A percentile compares a stretch with the other conserved stretches of the same genome.
These are phyloP conservation scores for Pilatotrama ljubarskyi DNA, from an alignment of 768 basidiomycete genomes.

Conservation along the genomic window DNA sequence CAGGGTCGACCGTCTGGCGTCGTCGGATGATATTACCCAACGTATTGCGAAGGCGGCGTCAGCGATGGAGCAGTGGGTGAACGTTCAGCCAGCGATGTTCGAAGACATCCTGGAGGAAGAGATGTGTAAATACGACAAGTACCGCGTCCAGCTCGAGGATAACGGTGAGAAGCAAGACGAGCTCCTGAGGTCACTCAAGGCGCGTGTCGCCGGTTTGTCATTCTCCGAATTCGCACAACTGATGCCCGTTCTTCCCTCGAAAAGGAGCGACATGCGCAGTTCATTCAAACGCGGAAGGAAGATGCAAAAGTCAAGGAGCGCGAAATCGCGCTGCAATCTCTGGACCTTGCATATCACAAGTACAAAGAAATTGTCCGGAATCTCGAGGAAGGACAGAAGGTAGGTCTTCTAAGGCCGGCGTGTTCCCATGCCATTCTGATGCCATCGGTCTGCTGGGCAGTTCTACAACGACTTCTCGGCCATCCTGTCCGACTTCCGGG, in stretches of 20 bases:
- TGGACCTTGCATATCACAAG: constrained; percentile 85
- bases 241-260: neutral
- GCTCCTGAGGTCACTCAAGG: constrained; percentile 69
- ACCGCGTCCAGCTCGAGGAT: constrained; percentile 53
- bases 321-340: constrained; percentile 76
- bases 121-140: constrained; percentile 78
- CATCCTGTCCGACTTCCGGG: constrained; percentile 73
- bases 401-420: constrained; percentile 30
- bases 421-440: neutral
- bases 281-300: constrained; percentile 75
- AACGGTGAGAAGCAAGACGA: constrained; percentile 61
- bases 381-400: constrained; percentile 87
- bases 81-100: constrained; percentile 85
- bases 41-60: constrained; percentile 66
- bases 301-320: constrained; percentile 78
- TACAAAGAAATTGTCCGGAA: constrained; percentile 85
- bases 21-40: constrained; percentile 71
- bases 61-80: constrained; percentile 62
- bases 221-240: neutral
- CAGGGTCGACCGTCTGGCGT: constrained; percentile 60
- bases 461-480: constrained; percentile 88
- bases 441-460: constrained; percentile 38
- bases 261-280: constrained; percentile 67
- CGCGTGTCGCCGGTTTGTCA: constrained; percentile 33
- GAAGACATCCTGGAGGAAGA: constrained; percentile 80